phyloP scores from a whole-genome alignment of 164 flowering plant species.

The Aristolochia fimbriata region DNA sequence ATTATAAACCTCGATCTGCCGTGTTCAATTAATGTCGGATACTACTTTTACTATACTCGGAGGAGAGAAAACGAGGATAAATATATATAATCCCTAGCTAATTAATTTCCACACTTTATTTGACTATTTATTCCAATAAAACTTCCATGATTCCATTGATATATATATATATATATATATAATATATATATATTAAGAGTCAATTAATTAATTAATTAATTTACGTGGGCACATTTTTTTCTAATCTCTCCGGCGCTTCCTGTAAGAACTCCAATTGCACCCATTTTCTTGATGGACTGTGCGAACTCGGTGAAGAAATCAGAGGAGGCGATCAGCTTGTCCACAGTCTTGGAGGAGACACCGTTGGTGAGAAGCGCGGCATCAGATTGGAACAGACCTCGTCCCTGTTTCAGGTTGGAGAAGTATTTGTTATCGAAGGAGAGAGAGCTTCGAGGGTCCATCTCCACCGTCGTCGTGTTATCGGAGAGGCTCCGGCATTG shows the following conservation, averaged over 20 bases:
- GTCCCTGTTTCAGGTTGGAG: constrained; percentile 11
- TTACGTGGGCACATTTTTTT: constrained; percentile 15
- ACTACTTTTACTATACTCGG: too few relatives aligned
- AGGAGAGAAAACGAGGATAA: too few relatives aligned
- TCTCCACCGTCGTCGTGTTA: constrained; percentile 24
- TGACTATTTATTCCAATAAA: too few relatives aligned
- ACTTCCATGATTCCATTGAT: too few relatives aligned
- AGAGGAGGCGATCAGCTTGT: constrained; percentile 8
- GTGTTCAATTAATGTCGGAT: too few relatives aligned
- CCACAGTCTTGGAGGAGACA: constrained; percentile 11
- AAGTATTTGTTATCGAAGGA: constrained; percentile 35
- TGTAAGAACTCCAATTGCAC: constrained; percentile 16
- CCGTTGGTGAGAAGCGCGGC: constrained; percentile 30
- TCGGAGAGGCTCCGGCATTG: constrained; percentile 22
- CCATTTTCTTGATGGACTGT: constrained; percentile 25
- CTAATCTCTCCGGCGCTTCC: constrained; percentile 20
- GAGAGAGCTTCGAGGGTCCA: constrained; percentile 39
- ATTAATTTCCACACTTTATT: too few relatives aligned
- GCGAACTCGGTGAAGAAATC: constrained; percentile 37
- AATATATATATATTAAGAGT: too few relatives aligned
- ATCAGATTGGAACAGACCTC: constrained; percentile 49
- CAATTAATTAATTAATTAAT: too few relatives aligned
- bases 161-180: too few relatives aligned
- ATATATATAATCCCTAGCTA: too few relatives aligned
- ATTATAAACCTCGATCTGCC: too few relatives aligned